Base-by-base conservation (phyloP, 495 filamentous ascomycete genomes). In the Aspergillus heteromorphus region DNA sequence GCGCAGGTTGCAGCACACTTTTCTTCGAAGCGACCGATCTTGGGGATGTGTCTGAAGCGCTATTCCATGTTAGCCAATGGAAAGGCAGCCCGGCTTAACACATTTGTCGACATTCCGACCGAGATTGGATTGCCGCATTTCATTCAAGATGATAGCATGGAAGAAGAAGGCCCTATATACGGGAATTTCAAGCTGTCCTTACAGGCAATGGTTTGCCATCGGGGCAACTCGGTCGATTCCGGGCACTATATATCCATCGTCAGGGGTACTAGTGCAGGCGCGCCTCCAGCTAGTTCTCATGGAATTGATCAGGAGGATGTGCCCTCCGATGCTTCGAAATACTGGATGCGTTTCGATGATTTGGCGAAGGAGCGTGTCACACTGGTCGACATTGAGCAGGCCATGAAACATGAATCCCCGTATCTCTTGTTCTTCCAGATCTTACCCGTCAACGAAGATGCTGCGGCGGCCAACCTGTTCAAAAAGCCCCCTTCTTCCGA, bases 391-490 rank as follows among this genome's bases (percentile, higher is more conserved):
- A 87, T 93, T 51, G 85, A 90, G 47, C 75, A 88, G 53, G 79
- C 82, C 31, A 69, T 97, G 49, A 83, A 81, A 51, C 79, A 85
- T n/a, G 92, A 96, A 64, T 92, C 87, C 56, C 92, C 93, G 4
- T 98, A 98, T 60, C 79, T 98, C 2, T 73, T 98, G 0, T 96
- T 97, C 69, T 98, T 96, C 62, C 92, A 96, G 66, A 91, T 97
- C 36, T 78, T 91, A 31, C 93, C 92, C 0, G 87, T 95, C 56
- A 81, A 87, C 25, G 86, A 87, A 42, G 83, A 88, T 45, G 73
- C 80, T 6, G 68, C 79, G 0, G 72, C 77, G 49, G 79, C 79
- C 9, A 77, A 77, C 36, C 59, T 77, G 31, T 70, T 73, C 23
- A 77, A 81, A 54, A 80, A 76, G 4, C 74, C 80, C 3, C 77